Evolutionary conservation across 495 filamentous ascomycete genomes (phyloP).

Genomic region (Xanthoparmelia taractica): DNA sequence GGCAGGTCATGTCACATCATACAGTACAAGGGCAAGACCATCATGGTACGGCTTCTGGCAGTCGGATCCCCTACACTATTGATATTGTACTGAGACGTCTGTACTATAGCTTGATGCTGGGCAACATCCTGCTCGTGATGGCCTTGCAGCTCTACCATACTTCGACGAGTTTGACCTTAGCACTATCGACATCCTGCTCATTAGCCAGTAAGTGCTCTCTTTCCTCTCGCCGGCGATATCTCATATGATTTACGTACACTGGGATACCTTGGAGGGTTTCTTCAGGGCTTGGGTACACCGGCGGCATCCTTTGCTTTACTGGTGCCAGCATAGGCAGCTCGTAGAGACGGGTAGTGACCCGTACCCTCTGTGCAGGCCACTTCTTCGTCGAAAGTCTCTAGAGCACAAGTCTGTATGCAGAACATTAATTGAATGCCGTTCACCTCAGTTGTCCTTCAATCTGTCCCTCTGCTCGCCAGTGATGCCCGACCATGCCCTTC

Average conservation of each 20-base stretch:
- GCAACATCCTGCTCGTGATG: conserved; percentile 94
- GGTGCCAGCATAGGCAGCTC: not conserved
- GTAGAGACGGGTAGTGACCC: not conserved
- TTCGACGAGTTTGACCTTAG: conserved; percentile 98
- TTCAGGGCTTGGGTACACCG: not conserved
- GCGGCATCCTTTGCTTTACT: not conserved
- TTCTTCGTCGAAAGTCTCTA: not conserved
- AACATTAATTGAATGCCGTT: conserved; percentile 17
- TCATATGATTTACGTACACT: not conserved
- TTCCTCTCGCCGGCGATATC: conserved; percentile 6
- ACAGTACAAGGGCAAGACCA: conserved; percentile 97
- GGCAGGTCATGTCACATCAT: conserved; percentile 96
- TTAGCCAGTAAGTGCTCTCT: conserved; percentile 80
- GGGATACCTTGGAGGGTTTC: not conserved
- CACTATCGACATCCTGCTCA: conserved; percentile 90
- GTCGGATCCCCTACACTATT: conserved; percentile 1
- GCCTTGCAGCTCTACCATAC: conserved; percentile 86
- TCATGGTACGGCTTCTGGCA: conserved; percentile 62
- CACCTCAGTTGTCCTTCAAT: not conserved
- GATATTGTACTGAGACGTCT: conserved; percentile 21
- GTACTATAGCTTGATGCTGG: conserved; percentile 77
- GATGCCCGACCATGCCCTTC: conserved; percentile 5
- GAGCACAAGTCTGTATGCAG: conserved; percentile 15
- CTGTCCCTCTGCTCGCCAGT: not conserved
- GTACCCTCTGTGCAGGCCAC: not conserved